Base-by-base conservation (phyloP, 169 alveolate genomes). In the Pseudocohnilembus persalinus region DNA sequence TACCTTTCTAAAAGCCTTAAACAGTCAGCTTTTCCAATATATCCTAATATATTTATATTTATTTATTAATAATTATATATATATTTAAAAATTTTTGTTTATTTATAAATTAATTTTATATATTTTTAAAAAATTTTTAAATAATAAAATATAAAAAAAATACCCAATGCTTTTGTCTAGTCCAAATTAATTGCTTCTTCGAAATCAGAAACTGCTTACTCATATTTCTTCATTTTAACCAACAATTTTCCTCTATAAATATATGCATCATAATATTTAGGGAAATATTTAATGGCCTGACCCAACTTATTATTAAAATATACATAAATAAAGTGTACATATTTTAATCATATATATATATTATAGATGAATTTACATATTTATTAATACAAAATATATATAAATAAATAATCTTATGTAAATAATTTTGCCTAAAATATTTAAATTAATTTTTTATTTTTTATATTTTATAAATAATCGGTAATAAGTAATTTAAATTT, bases 11-110 rank as follows among this genome's bases (percentile, higher is more conserved):
- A 79, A 75, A 86, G 74, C 80, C 90, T 86, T 30, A 80, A 74
- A 31, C 86, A 79, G 80, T 86, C 90, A 30, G 81, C 90, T 74
- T 80, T 86, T 31, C 90, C 90, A 65, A 86, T 74, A 80, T 86
- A 80, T n/a, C 83, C 85, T 64, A 74, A 74, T n/a, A n/a, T n/a
- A n/a, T n/a, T n/a, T n/a, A n/a, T n/a, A n/a, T n/a, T n/a, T n/a
- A n/a, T n/a, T n/a, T n/a, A n/a, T n/a, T n/a, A n/a, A n/a, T n/a
- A n/a, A n/a, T n/a, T n/a, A n/a, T n/a, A n/a, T n/a, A n/a, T n/a
- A n/a, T n/a, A n/a, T n/a, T n/a, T n/a, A n/a, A n/a, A n/a, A n/a
- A n/a, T n/a, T n/a, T n/a, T n/a, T n/a, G n/a, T 64, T 77, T 29
- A 1, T 24, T 33, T 77, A 0, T 31, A n/a, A 25, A 33, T 0